Base-by-base conservation (phyloP, 257 asterid species). In the Fraxinus quadrangulata region DNA sequence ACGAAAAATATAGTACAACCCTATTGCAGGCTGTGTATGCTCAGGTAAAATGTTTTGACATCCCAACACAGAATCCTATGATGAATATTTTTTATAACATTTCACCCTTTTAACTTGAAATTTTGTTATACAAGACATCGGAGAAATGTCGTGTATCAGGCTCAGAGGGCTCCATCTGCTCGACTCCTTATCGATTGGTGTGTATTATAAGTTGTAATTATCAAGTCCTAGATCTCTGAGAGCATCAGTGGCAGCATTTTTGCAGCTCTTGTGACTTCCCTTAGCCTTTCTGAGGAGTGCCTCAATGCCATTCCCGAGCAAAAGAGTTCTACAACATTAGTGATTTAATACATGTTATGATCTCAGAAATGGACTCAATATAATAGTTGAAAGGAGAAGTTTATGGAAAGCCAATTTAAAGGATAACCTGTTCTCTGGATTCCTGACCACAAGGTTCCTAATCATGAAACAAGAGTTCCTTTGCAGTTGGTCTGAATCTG, bases 181-280 rank as follows among this genome's bases (percentile, higher is more conserved):
- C 0, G 16, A 59, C 5, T 23, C 30, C 2, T 59, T 59, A 7
- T 59, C 11, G 3, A 72, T 61, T 17, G 65, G 72, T 6, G 74
- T 24, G 17, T 76, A 76, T 81, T 85, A 92, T 24, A 87, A 85
- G 81, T 92, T 89, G 83, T 91, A 94, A 74, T 88, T 88, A 74
- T 91, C 97, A 77, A 91, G 49, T 70, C 97, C 98, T 39, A 94
- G 83, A 85, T 94, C 98, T 85, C 97, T 76, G 4, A 92, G 83
- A 2, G 99, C 97, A 85, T 91, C 96, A 24, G 96, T 88, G 67
- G 98, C 98, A 23, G 98, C 98, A 66, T 80, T 91, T 83, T 88
- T 93, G 91, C 99, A 93, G 84, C 85, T 84, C 84, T 79, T 90
- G 82, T 93, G 96, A 80, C 73, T 89, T 79, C 84, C 88, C 85